Evolutionary conservation across 108 stramenopile genomes (phyloP).

Genomic region (Pseudonitzschia delicatissima): DNA sequence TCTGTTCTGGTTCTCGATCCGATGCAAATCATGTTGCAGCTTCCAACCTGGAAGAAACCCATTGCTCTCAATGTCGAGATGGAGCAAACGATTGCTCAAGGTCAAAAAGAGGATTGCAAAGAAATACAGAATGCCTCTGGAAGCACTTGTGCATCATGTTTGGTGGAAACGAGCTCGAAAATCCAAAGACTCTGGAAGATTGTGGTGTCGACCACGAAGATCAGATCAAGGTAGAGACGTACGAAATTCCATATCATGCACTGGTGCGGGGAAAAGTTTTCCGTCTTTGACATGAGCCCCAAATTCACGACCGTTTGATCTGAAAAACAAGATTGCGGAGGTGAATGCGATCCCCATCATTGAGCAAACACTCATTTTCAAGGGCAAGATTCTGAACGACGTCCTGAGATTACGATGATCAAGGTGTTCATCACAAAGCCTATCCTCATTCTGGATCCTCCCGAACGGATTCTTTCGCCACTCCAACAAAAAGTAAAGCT

Average conservation of each 20-base stretch:
- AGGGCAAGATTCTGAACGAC: constrained; percentile 16
- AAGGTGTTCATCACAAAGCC: constrained; percentile 17
- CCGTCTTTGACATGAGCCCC: not conserved
- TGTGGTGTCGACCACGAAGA: constrained; percentile 18
- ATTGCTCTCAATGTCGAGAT: constrained; percentile 13
- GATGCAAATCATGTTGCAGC: constrained; percentile 13
- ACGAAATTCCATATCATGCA: constrained; percentile 12
- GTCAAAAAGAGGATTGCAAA: constrained; percentile 16
- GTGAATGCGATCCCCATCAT: constrained; percentile 1
- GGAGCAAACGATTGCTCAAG: constrained; percentile 8
- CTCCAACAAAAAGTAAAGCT: too few species aligned
- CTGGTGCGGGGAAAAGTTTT: constrained; percentile 15
- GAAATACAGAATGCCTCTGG: constrained; percentile 4
- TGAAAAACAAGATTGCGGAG: constrained; percentile 12
- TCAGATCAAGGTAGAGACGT: constrained; percentile 19
- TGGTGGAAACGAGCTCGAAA: constrained; percentile 24
- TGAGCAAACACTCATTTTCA: constrained; percentile 12
- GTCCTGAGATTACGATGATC: constrained; percentile 7
- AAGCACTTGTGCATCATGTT: constrained; percentile 26
- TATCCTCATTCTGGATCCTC: constrained; percentile 16
- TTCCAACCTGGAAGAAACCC: not conserved
- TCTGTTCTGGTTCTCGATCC: constrained; percentile 10
- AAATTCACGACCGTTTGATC: not conserved
- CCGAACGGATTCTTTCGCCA: too few species aligned
- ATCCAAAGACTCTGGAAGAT: constrained; percentile 13